These are phyloP conservation scores for Cicer judaicum DNA, from an alignment of 306 rosid species.

Conservation along the genomic window DNA sequence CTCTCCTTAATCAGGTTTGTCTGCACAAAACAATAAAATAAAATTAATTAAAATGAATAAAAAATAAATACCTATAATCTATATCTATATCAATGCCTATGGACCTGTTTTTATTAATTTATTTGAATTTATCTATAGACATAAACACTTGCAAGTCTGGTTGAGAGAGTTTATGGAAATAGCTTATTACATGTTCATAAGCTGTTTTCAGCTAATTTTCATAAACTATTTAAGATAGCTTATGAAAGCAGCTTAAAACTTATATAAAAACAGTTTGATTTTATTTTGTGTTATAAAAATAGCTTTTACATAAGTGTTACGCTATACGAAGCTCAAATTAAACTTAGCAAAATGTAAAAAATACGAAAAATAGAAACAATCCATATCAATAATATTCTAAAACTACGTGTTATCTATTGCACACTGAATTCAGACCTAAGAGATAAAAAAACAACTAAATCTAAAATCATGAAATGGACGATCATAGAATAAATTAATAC, in stretches of 20 bases:
- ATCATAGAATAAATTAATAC: slow-evolving; percentile 40
- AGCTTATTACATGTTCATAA: too few relatives aligned
- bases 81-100: background rate
- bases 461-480: background rate
- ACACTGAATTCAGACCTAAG: slow-evolving; percentile 1
- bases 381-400: background rate
- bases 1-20: slow-evolving; percentile 98
- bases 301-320: too few relatives aligned
- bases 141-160: too few relatives aligned
- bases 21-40: slow-evolving; percentile 50
- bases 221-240: too few relatives aligned
- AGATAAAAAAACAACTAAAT: background rate
- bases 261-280: too few relatives aligned
- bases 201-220: too few relatives aligned
- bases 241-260: too few relatives aligned
- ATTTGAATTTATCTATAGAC: too few relatives aligned
- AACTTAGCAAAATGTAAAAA: background rate
- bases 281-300: too few relatives aligned
- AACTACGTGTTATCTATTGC: background rate
- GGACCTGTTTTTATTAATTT: too few relatives aligned
- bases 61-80: background rate
- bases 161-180: too few relatives aligned
- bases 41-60: background rate
- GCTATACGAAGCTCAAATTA: background rate
- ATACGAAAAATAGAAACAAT: background rate